Evolutionary conservation across 2,329 filamentous ascomycete species (phyloP).

Genomic region (Claviceps pazoutovae): DNA sequence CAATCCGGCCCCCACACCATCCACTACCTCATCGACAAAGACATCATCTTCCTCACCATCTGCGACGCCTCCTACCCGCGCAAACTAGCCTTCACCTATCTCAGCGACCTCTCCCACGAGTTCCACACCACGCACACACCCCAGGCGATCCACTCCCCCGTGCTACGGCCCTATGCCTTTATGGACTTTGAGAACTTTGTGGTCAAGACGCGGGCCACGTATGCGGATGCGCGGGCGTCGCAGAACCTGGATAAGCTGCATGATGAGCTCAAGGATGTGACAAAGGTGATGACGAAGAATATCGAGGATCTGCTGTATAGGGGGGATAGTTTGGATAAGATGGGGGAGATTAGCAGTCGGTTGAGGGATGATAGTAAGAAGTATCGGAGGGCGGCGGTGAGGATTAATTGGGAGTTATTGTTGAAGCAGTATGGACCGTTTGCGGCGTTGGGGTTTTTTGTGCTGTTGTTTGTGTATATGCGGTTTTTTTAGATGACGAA

Average conservation of each 20-base stretch:
- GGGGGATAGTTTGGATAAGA: constrained; percentile 85
- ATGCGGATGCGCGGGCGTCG: constrained; percentile 79
- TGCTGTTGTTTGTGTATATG: constrained; percentile 82
- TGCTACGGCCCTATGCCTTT: constrained; percentile 83
- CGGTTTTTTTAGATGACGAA: constrained; percentile 59
- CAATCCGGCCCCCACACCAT: constrained; percentile 71
- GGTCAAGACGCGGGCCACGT: constrained; percentile 79
- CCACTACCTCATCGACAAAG: constrained; percentile 76
- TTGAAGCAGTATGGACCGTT: constrained; percentile 95
- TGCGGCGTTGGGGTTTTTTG: constrained; percentile 64
- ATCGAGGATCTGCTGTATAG: constrained; percentile 95
- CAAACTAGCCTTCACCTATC: constrained; percentile 97
- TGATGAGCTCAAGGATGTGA: constrained; percentile 93
- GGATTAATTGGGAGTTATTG: constrained; percentile 96
- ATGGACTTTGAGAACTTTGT: constrained; percentile 99
- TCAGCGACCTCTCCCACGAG: constrained; percentile 79
- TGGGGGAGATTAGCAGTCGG: constrained; percentile 86
- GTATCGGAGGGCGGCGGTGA: constrained; percentile 80
- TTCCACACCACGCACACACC: constrained; percentile 76
- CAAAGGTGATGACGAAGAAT: constrained; percentile 99
- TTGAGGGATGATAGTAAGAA: constrained; percentile 88
- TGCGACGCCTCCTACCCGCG: constrained; percentile 89
- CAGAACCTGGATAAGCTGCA: constrained; percentile 93
- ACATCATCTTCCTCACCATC: constrained; percentile 85
- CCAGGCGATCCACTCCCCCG: constrained; percentile 57